phyloP scores from a whole-genome alignment of 2,329 filamentous ascomycete genomes.

The Coniella vitis region DNA sequence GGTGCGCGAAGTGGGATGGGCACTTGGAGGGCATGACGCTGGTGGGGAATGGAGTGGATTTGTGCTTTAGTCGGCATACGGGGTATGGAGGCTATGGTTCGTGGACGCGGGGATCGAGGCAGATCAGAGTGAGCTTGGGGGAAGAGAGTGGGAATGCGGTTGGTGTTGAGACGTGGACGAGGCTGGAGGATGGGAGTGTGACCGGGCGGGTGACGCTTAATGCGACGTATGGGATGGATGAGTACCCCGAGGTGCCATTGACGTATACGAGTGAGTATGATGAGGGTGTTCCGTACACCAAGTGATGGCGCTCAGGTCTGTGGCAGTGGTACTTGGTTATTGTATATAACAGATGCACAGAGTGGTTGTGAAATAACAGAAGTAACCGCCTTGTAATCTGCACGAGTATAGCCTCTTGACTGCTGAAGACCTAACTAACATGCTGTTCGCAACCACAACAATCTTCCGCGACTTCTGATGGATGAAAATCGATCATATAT shows the following conservation, averaged over 20 bases:
- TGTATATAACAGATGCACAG: too few species aligned
- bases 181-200: slow-evolving; percentile 48
- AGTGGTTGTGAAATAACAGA: too few species aligned
- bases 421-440: too few species aligned
- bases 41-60: slow-evolving; percentile 29
- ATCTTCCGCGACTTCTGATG: too few species aligned
- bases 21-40: slow-evolving; percentile 24
- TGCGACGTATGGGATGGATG: slow-evolving; percentile 34
- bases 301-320: not conserved
- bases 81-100: slow-evolving; percentile 65
- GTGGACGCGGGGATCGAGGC: slow-evolving; percentile 55
- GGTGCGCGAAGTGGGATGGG: slow-evolving; percentile 45
- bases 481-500: too few species aligned
- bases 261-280: slow-evolving; percentile 3
- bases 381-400: too few species aligned
- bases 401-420: too few species aligned
- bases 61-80: slow-evolving; percentile 52
- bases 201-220: slow-evolving; percentile 51
- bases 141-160: slow-evolving; percentile 27
- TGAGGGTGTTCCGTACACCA: not conserved
- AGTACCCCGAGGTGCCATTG: slow-evolving; percentile 1
- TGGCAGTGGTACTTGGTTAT: too few species aligned
- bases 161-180: slow-evolving; percentile 57
- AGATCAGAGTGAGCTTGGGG: slow-evolving; percentile 41
- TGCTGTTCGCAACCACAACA: too few species aligned